phyloP scores from a whole-genome alignment of 768 basidiomycete species.

The Kwoniella dendrophila region DNA sequence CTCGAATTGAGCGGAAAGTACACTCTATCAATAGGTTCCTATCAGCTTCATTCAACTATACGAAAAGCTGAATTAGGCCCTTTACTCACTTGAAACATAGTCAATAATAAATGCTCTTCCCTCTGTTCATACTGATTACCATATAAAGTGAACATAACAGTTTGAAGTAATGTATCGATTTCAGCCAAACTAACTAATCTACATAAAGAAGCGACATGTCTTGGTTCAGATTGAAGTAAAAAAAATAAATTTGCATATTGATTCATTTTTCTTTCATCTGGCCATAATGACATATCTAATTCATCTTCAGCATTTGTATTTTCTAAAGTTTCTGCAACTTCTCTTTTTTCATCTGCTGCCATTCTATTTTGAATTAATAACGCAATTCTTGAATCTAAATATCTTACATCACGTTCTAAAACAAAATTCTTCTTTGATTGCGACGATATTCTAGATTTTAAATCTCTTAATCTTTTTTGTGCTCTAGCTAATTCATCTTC shows the following conservation, averaged over 20 bases:
- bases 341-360: conserved; percentile 96
- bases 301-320: conserved; percentile 81
- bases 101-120: conserved; percentile 95
- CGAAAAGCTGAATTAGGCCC: background rate
- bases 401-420: conserved; percentile 95
- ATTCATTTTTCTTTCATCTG: conserved; percentile 83
- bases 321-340: conserved; percentile 92
- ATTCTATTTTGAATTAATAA: conserved; percentile 97
- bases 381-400: conserved; percentile 95
- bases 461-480: conserved; percentile 92
- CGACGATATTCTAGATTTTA: conserved; percentile 94
- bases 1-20: conserved; percentile 97
- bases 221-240: conserved; percentile 94
- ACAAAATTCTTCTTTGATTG: conserved; percentile 99
- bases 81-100: conserved; percentile 81
- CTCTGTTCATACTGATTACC: conserved; percentile 98
- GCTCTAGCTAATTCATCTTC: conserved; percentile 97
- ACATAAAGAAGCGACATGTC: conserved; percentile 93
- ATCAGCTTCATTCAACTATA: conserved; percentile 1
- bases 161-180: conserved; percentile 98
- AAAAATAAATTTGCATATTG: conserved; percentile 99
- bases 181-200: conserved; percentile 93
- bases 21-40: conserved; percentile 66
- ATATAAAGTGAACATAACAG: conserved; percentile 99
- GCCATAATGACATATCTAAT: too few relatives aligned